Conservation (phyloP, 2,329 filamentous ascomycete species). For the Plenodomus tracheiphilus region DNA sequence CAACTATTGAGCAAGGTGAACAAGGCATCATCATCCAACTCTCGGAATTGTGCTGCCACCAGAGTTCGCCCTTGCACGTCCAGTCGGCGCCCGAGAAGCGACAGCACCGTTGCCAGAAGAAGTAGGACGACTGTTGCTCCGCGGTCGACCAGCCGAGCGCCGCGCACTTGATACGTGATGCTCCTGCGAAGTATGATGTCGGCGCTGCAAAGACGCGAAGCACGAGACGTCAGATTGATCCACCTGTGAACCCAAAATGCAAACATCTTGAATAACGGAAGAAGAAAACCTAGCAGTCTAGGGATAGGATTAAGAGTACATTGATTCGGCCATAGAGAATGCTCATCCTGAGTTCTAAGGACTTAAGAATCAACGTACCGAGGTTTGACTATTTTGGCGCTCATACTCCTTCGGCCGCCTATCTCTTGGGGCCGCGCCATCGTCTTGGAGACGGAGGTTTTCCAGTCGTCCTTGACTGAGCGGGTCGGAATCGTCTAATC, state of each 20-base stretch:
- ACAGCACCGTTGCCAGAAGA: constrained; percentile 34
- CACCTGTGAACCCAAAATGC: constrained; percentile 40
- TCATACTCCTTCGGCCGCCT: constrained; percentile 47
- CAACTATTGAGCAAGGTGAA: constrained; percentile 6
- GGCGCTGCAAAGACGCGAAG: constrained; percentile 44
- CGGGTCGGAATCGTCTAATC: constrained; percentile 75
- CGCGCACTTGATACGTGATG: constrained; percentile 36
- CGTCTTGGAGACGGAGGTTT: constrained; percentile 87
- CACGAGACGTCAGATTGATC: constrained; percentile 44
- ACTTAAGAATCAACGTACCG: constrained; percentile 51
- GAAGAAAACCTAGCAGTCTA: constrained; percentile 40
- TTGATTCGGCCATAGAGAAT: constrained; percentile 45
- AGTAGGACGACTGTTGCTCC: constrained; percentile 46
- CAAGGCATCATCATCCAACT: constrained; percentile 8
- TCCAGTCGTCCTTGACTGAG: constrained; percentile 82
- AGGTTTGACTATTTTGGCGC: constrained; percentile 45
- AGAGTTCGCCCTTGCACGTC: constrained; percentile 37
- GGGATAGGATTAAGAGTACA: constrained; percentile 48
- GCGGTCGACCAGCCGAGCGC: constrained; percentile 40
- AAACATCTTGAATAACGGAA: constrained; percentile 37
- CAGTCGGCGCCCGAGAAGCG: constrained; percentile 30
- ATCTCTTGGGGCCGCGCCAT: constrained; percentile 47
- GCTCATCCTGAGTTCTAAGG: constrained; percentile 45
- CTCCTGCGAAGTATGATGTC: constrained; percentile 42
- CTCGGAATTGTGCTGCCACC: constrained; percentile 34